Conservation (phyloP, 2,329 filamentous ascomycete genomes). For the Ophiostoma novo-ulmi region DNA sequence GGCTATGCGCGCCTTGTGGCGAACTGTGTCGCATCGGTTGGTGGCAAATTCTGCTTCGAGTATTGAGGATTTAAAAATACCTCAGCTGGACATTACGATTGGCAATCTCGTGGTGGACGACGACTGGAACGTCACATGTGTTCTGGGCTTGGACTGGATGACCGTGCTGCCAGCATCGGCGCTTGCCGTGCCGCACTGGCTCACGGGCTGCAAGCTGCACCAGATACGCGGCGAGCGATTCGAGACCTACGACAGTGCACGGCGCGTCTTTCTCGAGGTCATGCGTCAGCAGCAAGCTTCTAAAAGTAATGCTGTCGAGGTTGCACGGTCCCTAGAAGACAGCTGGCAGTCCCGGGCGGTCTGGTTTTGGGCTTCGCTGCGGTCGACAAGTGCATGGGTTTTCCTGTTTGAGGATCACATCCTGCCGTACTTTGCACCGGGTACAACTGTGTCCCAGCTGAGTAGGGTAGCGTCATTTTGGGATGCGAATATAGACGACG, state of each 20-base stretch:
- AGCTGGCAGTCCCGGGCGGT: conserved; percentile 13
- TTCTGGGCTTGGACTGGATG: conserved; percentile 34
- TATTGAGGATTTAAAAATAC: conserved; percentile 30
- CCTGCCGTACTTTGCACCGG: conserved; percentile 2
- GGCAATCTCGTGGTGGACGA: conserved; percentile 35
- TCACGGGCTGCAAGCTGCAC: conserved; percentile 28
- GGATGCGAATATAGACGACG: background rate
- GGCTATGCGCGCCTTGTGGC: conserved; percentile 29
- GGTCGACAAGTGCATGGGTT: conserved; percentile 3
- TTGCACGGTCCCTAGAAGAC: background rate
- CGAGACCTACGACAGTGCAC: conserved; percentile 22
- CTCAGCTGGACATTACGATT: conserved; percentile 31
- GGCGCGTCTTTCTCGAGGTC: conserved; percentile 25
- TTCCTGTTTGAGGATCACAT: conserved; percentile 11
- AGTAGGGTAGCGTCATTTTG: conserved; percentile 1
- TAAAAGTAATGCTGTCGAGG: background rate
- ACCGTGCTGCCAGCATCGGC: conserved; percentile 32
- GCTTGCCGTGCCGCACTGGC: conserved; percentile 33
- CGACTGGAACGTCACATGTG: conserved; percentile 33
- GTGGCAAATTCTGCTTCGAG: conserved; percentile 23
- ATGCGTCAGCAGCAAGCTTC: conserved; percentile 8
- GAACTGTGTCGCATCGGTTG: conserved; percentile 26
- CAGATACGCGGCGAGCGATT: conserved; percentile 18
- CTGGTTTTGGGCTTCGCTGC: conserved; percentile 12
- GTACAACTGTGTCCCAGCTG: background rate